These are phyloP conservation scores for Lactuca saligna DNA, from an alignment of 129 eudicot genomes.

Conservation along the genomic window DNA sequence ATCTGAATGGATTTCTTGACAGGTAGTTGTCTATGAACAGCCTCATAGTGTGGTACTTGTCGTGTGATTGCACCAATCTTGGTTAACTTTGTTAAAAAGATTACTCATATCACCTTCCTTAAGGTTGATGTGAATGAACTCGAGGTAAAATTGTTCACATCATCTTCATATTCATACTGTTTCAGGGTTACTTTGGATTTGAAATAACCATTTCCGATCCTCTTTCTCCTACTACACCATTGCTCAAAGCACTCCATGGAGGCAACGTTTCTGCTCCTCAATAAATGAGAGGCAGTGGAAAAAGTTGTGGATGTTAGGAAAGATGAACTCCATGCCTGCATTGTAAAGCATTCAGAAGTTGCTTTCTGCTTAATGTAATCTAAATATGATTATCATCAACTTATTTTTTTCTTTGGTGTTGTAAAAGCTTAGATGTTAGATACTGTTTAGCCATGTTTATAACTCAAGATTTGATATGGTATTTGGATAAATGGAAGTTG, in stretches of 20 bases:
- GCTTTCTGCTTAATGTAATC: slow-evolving; percentile 29
- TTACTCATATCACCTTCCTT: slow-evolving; percentile 44
- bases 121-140: slow-evolving; percentile 79
- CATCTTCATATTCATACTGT: neutral
- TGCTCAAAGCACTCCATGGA: slow-evolving; percentile 47
- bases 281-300: slow-evolving; percentile 51
- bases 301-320: slow-evolving; percentile 73
- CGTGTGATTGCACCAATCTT: slow-evolving; percentile 58
- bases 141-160: slow-evolving; percentile 30
- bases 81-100: slow-evolving; percentile 49
- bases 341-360: slow-evolving; percentile 37
- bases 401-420: slow-evolving; percentile 7
- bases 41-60: slow-evolving; percentile 71
- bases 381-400: no score
- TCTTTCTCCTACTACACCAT: no score
- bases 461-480: slow-evolving; percentile 2
- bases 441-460: neutral
- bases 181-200: neutral
- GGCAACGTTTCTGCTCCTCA: slow-evolving; percentile 71
- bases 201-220: neutral
- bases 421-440: no score
- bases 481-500: slow-evolving; percentile 31
- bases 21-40: slow-evolving; percentile 73
- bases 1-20: neutral
- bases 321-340: slow-evolving; percentile 41